These are phyloP conservation scores for Saussurea involucrata DNA, from an alignment of 129 eudicot species.

Conservation along the genomic window DNA sequence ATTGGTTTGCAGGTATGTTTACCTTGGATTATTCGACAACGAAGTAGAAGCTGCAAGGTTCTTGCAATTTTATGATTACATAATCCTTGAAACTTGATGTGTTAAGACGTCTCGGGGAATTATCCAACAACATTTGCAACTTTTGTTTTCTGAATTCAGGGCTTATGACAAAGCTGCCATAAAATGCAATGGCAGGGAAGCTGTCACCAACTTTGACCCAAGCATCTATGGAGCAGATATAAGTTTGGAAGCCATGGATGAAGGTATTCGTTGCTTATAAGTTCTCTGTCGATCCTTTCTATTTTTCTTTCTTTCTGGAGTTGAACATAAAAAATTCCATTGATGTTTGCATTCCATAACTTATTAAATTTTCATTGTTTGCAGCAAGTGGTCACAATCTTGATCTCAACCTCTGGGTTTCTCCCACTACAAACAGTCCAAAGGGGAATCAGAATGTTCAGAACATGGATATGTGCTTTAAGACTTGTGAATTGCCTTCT, in stretches of 20 bases:
- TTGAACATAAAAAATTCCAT: neutral
- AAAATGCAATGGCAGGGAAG: constrained; percentile 62
- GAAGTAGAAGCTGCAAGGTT: constrained; percentile 95
- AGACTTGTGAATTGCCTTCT: constrained; percentile 34
- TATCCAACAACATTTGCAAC: constrained; percentile 32
- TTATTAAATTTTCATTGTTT: constrained; percentile 3
- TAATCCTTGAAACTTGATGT: constrained; percentile 24
- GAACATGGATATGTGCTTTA: constrained; percentile 34
- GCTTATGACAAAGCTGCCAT: constrained; percentile 84
- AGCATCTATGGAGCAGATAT: constrained; percentile 41
- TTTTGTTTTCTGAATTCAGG: constrained; percentile 46
- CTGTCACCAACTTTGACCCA: constrained; percentile 75
- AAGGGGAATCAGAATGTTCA: constrained; percentile 31
- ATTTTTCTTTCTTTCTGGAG: neutral
- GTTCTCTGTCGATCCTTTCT: neutral
- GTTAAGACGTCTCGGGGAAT: constrained; percentile 1
- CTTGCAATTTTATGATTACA: constrained; percentile 34
- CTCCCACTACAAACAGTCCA: constrained; percentile 45
- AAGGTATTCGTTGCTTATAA: constrained; percentile 36
- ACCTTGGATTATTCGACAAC: constrained; percentile 88
- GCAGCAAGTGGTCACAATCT: constrained; percentile 59
- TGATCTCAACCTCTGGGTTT: constrained; percentile 78
- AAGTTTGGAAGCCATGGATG: constrained; percentile 32
- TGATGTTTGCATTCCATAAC: neutral
- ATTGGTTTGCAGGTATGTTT: constrained; percentile 84